These are phyloP conservation scores for Skeletonema menzelii DNA, from an alignment of 108 stramenopile species.

Conservation along the genomic window DNA sequence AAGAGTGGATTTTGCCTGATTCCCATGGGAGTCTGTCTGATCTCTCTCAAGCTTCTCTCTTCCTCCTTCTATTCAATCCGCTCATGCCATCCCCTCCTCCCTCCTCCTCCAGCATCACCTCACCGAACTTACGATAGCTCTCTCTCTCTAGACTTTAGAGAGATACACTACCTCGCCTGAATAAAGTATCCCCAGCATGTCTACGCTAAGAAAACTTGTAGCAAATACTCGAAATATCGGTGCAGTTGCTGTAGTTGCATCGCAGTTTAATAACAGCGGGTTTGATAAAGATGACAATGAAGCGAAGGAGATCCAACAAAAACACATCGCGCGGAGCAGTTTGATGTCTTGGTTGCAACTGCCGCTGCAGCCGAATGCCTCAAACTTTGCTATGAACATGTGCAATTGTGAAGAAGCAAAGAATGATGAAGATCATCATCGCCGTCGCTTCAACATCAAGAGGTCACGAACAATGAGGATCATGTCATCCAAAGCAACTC, in stretches of 20 bases:
- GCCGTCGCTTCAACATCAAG: slow-evolving; percentile 33
- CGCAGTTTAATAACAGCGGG: neutral
- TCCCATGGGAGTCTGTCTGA: no score
- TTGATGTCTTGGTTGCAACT: neutral
- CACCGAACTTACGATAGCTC: no score
- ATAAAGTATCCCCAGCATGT: neutral
- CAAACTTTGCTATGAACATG: neutral
- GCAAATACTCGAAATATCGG: neutral
- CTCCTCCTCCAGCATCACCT: no score
- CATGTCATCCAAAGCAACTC: slow-evolving; percentile 37
- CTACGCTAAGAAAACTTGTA: neutral
- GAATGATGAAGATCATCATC: slow-evolving; percentile 8
- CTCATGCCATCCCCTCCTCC: no score
- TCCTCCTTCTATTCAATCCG: no score
- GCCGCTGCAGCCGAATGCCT: neutral
- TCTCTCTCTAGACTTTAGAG: no score
- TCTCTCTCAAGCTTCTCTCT: no score
- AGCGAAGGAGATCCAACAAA: neutral
- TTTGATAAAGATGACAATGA: neutral
- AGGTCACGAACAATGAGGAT: slow-evolving; percentile 47
- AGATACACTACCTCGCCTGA: no score
- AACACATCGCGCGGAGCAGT: neutral
- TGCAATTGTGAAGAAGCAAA: neutral
- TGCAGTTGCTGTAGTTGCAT: neutral
- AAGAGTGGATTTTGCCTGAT: no score